A percentile compares a stretch with the other conserved stretches of the same genome.
phyloP scores from a whole-genome alignment of 106 monocot genomes.

The Acorus gramineus region DNA sequence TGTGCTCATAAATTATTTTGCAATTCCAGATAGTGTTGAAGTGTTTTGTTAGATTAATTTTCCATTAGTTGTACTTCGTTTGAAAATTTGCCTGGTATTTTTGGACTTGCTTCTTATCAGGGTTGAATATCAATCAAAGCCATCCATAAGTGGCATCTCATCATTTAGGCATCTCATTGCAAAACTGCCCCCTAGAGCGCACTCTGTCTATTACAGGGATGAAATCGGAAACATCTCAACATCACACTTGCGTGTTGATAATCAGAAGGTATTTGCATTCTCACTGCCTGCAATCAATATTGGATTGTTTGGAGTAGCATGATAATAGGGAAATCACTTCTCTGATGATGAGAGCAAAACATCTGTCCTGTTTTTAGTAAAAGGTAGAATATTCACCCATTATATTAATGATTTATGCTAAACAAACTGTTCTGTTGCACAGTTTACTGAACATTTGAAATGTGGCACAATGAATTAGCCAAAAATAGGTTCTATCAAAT shows the following conservation, averaged over 20 bases:
- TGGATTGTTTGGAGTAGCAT: neutral
- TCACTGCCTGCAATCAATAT: neutral
- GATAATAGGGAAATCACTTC: neutral
- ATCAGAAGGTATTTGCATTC: conserved; percentile 38
- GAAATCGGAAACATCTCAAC: conserved; percentile 80
- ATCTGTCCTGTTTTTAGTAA: too few species aligned
- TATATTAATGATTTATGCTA: too few species aligned
- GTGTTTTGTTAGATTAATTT: too few species aligned
- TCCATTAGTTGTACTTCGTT: too few species aligned
- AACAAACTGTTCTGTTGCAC: too few species aligned
- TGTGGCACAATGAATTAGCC: too few species aligned
- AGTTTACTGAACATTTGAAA: too few species aligned
- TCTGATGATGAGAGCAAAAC: neutral
- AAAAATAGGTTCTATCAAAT: too few species aligned
- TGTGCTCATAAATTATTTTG: too few species aligned
- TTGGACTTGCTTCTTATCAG: conserved; percentile 20
- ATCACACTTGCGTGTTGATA: conserved; percentile 55
- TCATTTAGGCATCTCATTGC: conserved; percentile 77
- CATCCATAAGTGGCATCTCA: conserved; percentile 42
- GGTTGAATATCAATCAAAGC: conserved; percentile 80
- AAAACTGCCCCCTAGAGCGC: conserved; percentile 60
- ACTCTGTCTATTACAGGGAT: conserved; percentile 82
- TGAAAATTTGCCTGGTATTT: neutral
- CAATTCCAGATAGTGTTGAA: too few species aligned
- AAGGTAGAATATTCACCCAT: too few species aligned